These are phyloP conservation scores for Fusarium armeniacum DNA, from an alignment of 2,329 filamentous ascomycete species.

Conservation along the genomic window DNA sequence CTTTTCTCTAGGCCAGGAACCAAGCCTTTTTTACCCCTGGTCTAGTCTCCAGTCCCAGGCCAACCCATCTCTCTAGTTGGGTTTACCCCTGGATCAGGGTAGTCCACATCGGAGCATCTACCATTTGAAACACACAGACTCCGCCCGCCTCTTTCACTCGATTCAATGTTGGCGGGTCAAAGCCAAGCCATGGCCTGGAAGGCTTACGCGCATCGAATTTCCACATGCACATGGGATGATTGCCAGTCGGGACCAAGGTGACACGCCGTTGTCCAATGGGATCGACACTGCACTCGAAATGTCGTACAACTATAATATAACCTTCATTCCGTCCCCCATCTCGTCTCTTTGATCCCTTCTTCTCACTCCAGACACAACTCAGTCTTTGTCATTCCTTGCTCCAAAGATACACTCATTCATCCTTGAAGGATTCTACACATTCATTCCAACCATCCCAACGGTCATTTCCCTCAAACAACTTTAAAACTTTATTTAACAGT, in stretches of 20 bases:
- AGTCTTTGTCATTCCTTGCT: constrained; percentile 42
- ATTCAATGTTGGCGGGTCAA: constrained; percentile 24
- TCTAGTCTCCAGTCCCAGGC: constrained; percentile 20
- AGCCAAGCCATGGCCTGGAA: constrained; percentile 3
- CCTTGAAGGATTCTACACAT: constrained; percentile 38
- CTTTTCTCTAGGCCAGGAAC: neutral
- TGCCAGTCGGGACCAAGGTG: constrained; percentile 17
- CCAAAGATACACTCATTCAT: constrained; percentile 32
- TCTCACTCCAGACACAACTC: constrained; percentile 34
- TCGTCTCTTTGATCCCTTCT: constrained; percentile 5
- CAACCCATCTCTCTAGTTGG: neutral
- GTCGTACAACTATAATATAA: constrained; percentile 42
- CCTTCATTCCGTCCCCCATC: constrained; percentile 29
- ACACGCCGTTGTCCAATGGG: constrained; percentile 19
- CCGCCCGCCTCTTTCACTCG: constrained; percentile 32
- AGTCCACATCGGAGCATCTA: constrained; percentile 21
- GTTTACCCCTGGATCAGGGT: constrained; percentile 25
- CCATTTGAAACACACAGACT: constrained; percentile 37
- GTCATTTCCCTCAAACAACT: constrained; percentile 11
- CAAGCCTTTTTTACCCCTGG: constrained; percentile 35
- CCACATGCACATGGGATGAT: constrained; percentile 25
- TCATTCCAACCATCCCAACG: constrained; percentile 34
- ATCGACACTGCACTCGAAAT: constrained; percentile 4
- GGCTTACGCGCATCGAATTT: constrained; percentile 27
- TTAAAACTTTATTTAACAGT: constrained; percentile 25